A percentile compares a stretch with the other conserved stretches of the same genome.
Evolutionary conservation across 1,139 yeast genomes (phyloP).

Genomic region (Nakaseomyces bracarensis): DNA sequence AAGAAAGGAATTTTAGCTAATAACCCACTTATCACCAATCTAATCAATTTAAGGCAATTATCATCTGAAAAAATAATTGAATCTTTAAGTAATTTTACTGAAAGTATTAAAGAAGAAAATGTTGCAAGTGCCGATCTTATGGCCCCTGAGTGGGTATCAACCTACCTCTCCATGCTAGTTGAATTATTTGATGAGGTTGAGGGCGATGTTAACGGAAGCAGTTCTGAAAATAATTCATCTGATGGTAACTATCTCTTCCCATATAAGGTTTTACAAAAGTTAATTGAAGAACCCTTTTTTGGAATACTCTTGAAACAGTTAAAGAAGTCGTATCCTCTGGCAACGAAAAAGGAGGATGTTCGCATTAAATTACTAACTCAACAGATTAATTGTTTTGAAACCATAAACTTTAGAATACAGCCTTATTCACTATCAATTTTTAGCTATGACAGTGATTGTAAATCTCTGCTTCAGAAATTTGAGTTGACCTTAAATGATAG

Average conservation of each 20-base stretch:
- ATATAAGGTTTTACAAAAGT: conserved; percentile 32
- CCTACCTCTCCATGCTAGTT: conserved; percentile 37
- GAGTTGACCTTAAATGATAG: conserved; percentile 34
- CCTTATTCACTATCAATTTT: conserved; percentile 30
- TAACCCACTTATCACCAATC: conserved; percentile 18
- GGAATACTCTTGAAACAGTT: conserved; percentile 19
- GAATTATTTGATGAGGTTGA: conserved; percentile 47
- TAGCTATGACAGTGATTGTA: conserved; percentile 12
- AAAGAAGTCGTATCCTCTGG: conserved; percentile 23
- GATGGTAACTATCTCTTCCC: conserved; percentile 13
- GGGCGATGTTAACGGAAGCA: conserved; percentile 22
- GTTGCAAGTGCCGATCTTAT: conserved; percentile 34
- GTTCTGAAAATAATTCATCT: conserved; percentile 18
- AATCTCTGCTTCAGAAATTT: conserved; percentile 36
- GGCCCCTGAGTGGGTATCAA: conserved; percentile 69
- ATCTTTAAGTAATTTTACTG: conserved; percentile 12
- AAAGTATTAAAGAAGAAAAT: neutral
- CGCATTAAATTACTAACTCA: conserved; percentile 34
- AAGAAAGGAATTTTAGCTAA: conserved; percentile 34
- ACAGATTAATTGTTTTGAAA: conserved; percentile 52
- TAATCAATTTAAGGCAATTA: conserved; percentile 16
- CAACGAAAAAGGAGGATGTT: conserved; percentile 24
- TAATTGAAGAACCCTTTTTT: conserved; percentile 23
- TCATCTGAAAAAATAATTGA: conserved; percentile 21
- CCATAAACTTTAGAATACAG: conserved; percentile 47